Base-by-base conservation (phyloP, 305 asterid species). In the Euphrasia arctica region DNA sequence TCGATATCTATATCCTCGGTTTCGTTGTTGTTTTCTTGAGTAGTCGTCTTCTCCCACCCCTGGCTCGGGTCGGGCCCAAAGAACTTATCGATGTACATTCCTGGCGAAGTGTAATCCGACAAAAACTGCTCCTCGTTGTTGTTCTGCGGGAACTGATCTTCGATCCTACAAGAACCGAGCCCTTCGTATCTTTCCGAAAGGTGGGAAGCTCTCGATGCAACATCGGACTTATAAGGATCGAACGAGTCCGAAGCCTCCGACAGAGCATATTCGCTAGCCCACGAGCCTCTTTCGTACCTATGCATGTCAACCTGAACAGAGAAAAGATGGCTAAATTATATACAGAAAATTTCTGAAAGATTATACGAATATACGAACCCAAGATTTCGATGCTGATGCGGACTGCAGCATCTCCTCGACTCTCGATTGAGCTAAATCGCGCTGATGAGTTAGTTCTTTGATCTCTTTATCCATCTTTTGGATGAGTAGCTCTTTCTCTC, bases 401-500 rank as follows among this genome's bases (percentile, higher is more conserved):
- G 83, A 62, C 9, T 67, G 85, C 60, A 82, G 5, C 72, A 90
- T 50, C 62, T 75, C 69, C 62, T 84, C 81, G 60, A 78, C 54
- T 2, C 79, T 94, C 62, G 85, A 70, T 9, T 82, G 87, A 79
- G 98, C 95, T 36, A 77, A 54, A 69, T 88, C 88, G 0, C 96
- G 90, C 63, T 93, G 95, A 49, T 73, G 67, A 43, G 74, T 83
- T 65, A 88, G 14, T 2, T 91, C 94, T 50, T 70, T 76, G 4
- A 92, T 90, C 85, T 92, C 94, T 63, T 76, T 77, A 56, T 86
- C 91, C 98, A 90, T 92, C 98, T 90, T 87, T 63, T 83, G 83
- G 45, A 93, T 90, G 52, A 88, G 80, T 48, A 68, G 78, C 69
- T 93, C 97, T 79, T 87, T 91, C 73, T 89, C 95, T 70, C 72